A percentile compares a stretch with the other conserved stretches of the same genome.
Conservation (phyloP, 1,139 yeast genomes). For the Meyerozyma guilliermondii region DNA sequence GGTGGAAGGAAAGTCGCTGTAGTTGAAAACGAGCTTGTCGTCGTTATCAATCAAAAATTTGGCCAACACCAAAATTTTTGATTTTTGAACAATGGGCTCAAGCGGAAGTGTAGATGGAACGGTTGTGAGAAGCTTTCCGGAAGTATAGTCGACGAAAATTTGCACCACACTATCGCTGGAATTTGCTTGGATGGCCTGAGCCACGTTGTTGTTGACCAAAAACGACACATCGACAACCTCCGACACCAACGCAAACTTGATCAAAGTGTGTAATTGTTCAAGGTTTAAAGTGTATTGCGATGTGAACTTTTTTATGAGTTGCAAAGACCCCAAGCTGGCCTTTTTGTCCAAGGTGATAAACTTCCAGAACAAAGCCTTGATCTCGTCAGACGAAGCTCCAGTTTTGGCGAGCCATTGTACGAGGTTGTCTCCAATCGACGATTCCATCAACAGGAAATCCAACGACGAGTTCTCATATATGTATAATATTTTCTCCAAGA, state of each 20-base stretch:
- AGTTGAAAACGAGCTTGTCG: constrained; percentile 26
- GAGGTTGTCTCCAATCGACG: constrained; percentile 34
- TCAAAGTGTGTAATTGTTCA: constrained; percentile 30
- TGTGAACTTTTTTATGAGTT: constrained; percentile 34
- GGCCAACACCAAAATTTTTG: constrained; percentile 40
- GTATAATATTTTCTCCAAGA: constrained; percentile 29
- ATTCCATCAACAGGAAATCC: constrained; percentile 31
- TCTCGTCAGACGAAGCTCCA: background rate
- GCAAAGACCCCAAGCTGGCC: constrained; percentile 27
- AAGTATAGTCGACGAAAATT: constrained; percentile 29
- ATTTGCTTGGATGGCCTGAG: constrained; percentile 21
- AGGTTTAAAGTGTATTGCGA: constrained; percentile 17
- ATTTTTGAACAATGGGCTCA: constrained; percentile 28
- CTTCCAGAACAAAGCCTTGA: constrained; percentile 30
- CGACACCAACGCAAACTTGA: constrained; percentile 35
- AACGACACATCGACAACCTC: constrained; percentile 41
- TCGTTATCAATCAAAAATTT: constrained; percentile 28
- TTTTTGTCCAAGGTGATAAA: constrained; percentile 33
- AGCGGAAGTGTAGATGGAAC: constrained; percentile 16
- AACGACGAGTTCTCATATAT: constrained; percentile 28
- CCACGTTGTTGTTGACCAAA: constrained; percentile 38
- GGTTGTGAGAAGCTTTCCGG: constrained; percentile 26
- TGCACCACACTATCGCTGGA: constrained; percentile 20
- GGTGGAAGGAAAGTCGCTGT: constrained; percentile 32
- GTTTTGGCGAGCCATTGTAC: constrained; percentile 29